Evolutionary conservation across 2,329 filamentous ascomycete species (phyloP).

Genomic region (Cordyceps javanica): DNA sequence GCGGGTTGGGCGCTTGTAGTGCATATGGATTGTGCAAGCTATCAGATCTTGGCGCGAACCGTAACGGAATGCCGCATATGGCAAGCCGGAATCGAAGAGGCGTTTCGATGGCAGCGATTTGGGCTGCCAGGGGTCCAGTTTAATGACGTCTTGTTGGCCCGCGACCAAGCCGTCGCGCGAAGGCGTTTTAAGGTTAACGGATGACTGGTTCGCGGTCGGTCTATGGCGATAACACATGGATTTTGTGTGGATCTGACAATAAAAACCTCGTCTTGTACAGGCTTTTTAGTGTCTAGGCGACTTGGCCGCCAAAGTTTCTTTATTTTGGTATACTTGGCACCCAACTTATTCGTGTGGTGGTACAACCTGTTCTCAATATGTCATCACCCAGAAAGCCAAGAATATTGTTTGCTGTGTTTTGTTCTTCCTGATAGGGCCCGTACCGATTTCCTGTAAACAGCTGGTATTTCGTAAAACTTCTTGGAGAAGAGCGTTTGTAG

Average conservation of each 20-base stretch:
- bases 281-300: background rate
- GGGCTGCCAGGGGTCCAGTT: background rate
- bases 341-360: background rate
- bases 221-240: no score
- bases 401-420: background rate
- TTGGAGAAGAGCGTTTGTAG: no score
- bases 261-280: background rate
- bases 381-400: background rate
- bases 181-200: conserved; percentile 11
- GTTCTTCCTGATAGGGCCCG: no score
- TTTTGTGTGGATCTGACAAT: background rate
- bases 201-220: no score
- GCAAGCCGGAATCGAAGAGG: conserved; percentile 5
- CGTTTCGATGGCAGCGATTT: background rate
- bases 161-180: background rate
- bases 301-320: background rate
- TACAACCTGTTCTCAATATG: background rate
- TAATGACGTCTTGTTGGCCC: conserved; percentile 2
- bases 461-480: no score
- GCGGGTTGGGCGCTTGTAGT: background rate
- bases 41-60: background rate
- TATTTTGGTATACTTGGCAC: background rate
- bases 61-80: background rate
- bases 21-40: background rate
- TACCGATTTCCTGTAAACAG: no score